A percentile compares a stretch with the other conserved stretches of the same genome.
Evolutionary conservation across 225 moss, liverwort and hornwort genomes (phyloP).

Genomic region (Pseudisothecium myosuroides): DNA sequence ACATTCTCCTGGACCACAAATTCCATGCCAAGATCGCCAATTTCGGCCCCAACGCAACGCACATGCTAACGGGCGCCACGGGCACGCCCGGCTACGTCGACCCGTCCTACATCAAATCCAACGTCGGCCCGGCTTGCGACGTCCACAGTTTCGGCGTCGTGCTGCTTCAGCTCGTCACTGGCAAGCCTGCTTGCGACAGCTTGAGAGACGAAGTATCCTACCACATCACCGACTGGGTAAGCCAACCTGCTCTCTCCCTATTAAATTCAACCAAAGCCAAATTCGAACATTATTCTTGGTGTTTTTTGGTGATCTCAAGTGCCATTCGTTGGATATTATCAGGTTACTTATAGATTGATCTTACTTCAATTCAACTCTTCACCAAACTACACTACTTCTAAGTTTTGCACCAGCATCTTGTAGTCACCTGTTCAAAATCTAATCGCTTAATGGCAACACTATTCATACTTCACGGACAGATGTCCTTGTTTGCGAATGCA

Average conservation of each 20-base stretch:
- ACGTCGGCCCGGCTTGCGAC: slow-evolving; percentile 46
- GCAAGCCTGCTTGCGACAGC: slow-evolving; percentile 63
- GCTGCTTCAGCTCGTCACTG: slow-evolving; percentile 65
- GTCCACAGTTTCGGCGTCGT: slow-evolving; percentile 80
- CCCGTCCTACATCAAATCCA: slow-evolving; percentile 46
- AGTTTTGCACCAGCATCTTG: background rate
- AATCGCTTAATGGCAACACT: background rate
- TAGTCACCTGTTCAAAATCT: background rate
- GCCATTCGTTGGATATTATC: background rate
- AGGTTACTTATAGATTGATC: background rate
- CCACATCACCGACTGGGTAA: slow-evolving; percentile 66
- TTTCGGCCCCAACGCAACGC: slow-evolving; percentile 52
- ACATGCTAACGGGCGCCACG: slow-evolving; percentile 50
- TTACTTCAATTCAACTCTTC: background rate
- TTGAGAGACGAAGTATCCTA: slow-evolving; percentile 35
- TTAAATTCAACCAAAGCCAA: background rate
- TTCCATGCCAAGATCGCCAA: slow-evolving; percentile 50
- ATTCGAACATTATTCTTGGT: background rate
- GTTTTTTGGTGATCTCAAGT: background rate
- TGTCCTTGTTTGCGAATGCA: background rate
- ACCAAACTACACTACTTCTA: background rate
- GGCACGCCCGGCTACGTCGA: slow-evolving; percentile 77
- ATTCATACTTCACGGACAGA: background rate
- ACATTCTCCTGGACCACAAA: slow-evolving; percentile 51
- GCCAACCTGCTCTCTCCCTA: background rate